These are phyloP conservation scores for Nepenthes gracilis DNA, from an alignment of 148 eudicot species.

Conservation along the genomic window DNA sequence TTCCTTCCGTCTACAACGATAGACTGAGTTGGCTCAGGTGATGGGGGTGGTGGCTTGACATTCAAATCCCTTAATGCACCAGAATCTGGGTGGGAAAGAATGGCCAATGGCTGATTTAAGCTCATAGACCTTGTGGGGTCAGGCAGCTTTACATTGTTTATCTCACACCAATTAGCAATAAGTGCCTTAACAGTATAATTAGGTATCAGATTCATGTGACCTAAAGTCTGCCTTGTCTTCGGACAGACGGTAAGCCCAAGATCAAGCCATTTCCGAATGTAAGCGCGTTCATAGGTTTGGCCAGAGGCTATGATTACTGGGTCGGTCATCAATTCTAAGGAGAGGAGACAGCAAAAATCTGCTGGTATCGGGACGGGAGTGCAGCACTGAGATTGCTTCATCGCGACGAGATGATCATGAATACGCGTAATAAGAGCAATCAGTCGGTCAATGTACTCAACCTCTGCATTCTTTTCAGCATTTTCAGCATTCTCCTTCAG, in stretches of 20 bases:
- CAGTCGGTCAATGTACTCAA: constrained; percentile 64
- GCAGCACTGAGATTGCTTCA: constrained; percentile 65
- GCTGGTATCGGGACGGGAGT: constrained; percentile 69
- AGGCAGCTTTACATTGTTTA: constrained; percentile 71
- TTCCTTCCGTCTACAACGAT: constrained; percentile 21
- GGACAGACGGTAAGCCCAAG: constrained; percentile 94
- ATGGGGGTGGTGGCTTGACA: constrained; percentile 22
- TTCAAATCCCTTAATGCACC: constrained; percentile 22
- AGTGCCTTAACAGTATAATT: constrained; percentile 95
- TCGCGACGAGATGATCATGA: constrained; percentile 64
- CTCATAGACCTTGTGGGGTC: constrained; percentile 56
- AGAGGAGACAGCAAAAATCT: constrained; percentile 93
- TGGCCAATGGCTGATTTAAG: constrained; percentile 36
- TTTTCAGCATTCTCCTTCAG: constrained; percentile 90
- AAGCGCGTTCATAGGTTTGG: constrained; percentile 88
- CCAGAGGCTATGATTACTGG: constrained; percentile 97
- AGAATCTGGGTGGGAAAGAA: constrained; percentile 26
- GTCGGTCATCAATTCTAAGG: constrained; percentile 95
- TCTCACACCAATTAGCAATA: constrained; percentile 90
- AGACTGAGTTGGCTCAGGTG: constrained; percentile 35
- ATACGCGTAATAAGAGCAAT: constrained; percentile 62
- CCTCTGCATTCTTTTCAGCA: constrained; percentile 75
- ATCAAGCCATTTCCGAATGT: constrained; percentile 83
- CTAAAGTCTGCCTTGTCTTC: constrained; percentile 78
- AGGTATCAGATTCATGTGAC: constrained; percentile 84